Conservation (phyloP, 768 basidiomycete species). For the Suillus subalutaceus region DNA sequence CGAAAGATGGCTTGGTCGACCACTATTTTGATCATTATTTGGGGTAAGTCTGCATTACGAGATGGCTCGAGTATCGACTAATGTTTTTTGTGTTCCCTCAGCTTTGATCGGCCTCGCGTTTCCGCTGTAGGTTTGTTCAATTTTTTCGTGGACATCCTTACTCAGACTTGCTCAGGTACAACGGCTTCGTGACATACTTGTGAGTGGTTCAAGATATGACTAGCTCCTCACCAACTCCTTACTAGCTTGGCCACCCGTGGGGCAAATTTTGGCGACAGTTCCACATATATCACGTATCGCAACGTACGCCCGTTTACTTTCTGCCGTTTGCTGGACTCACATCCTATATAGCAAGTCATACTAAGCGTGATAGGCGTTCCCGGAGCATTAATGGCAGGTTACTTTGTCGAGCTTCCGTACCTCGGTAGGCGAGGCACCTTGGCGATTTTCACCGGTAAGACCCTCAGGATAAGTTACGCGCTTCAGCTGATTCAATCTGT, state of each 20-base stretch:
- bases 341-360: constrained; percentile 50
- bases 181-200: constrained; percentile 58
- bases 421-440: constrained; percentile 60
- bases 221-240: constrained; percentile 5
- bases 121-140: constrained; percentile 49
- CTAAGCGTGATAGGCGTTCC: constrained; percentile 60
- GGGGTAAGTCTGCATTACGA: constrained; percentile 40
- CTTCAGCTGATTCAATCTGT: background rate
- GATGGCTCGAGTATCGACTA: background rate
- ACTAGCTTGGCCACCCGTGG: constrained; percentile 65
- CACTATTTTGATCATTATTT: constrained; percentile 50
- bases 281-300: constrained; percentile 71
- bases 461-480: background rate
- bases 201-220: constrained; percentile 26
- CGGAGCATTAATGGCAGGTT: constrained; percentile 58
- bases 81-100: constrained; percentile 26
- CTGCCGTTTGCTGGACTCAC: background rate
- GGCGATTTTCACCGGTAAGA: constrained; percentile 49
- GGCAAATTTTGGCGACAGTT: constrained; percentile 69
- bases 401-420: constrained; percentile 50
- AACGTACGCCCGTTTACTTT: constrained; percentile 45
- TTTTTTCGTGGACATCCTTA: background rate
- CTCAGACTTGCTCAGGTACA: constrained; percentile 38
- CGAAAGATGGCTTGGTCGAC: constrained; percentile 54
- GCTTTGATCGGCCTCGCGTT: constrained; percentile 79